Conservation (phyloP, 2,329 filamentous ascomycete species). For the Endocalyx cinctus region DNA sequence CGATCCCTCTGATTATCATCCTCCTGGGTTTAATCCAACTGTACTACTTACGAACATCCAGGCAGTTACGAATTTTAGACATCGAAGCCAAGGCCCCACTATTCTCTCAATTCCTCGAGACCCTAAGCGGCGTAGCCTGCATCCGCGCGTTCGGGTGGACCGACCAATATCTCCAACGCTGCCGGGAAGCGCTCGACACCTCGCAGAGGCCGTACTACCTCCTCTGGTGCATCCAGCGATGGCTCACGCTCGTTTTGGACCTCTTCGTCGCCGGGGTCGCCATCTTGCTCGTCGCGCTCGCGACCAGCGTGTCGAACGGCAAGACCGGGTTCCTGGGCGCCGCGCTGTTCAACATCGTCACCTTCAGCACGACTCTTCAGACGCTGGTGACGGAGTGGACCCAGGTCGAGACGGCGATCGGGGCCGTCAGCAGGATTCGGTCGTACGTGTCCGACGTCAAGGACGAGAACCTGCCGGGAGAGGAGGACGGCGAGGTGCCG, state of each 20-base stretch:
- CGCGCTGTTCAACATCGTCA: conserved; percentile 1
- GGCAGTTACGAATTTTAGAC: no score
- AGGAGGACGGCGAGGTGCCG: background rate
- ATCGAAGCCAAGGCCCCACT: no score
- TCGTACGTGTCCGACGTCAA: background rate
- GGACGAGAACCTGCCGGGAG: no score
- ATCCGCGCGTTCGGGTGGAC: no score
- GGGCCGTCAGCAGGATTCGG: background rate
- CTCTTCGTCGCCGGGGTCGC: conserved; percentile 20
- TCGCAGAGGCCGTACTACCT: background rate
- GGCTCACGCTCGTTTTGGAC: conserved; percentile 22
- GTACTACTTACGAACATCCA: no score
- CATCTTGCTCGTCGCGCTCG: background rate
- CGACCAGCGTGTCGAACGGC: background rate
- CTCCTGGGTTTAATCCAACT: no score
- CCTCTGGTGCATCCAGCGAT: background rate
- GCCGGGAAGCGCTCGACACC: background rate
- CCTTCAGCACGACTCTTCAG: background rate
- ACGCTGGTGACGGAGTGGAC: background rate
- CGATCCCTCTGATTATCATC: no score
- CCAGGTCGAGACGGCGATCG: background rate
- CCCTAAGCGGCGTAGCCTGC: no score
- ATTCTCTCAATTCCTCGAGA: no score
- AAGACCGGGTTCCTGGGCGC: conserved; percentile 1
- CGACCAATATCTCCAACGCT: no score